These are phyloP conservation scores for Neurospora tetraspora DNA, from an alignment of 495 filamentous ascomycete species.

Conservation along the genomic window DNA sequence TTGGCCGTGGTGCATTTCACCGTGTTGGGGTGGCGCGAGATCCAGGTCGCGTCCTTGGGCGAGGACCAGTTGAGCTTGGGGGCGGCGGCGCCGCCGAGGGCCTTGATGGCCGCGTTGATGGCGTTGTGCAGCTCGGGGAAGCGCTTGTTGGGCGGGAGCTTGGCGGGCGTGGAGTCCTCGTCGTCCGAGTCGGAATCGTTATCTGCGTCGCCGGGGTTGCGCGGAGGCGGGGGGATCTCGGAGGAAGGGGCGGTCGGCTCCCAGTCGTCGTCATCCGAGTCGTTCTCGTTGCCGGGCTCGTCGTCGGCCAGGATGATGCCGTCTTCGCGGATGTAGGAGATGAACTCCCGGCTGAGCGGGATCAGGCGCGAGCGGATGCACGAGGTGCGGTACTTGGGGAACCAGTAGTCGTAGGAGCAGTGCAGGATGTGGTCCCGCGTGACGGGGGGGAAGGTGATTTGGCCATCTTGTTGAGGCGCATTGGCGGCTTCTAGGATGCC, in stretches of 20 bases:
- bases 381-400: constrained; percentile 70
- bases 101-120: constrained; percentile 64
- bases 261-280: constrained; percentile 41
- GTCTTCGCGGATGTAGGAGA: constrained; percentile 83
- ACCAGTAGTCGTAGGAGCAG: constrained; percentile 91
- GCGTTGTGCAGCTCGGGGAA: constrained; percentile 62
- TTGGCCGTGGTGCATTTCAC: constrained; percentile 79
- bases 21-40: constrained; percentile 73
- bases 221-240: constrained; percentile 17
- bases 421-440: constrained; percentile 79
- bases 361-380: constrained; percentile 80
- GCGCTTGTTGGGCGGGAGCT: constrained; percentile 30
- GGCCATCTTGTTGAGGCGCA: constrained; percentile 1
- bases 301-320: constrained; percentile 77
- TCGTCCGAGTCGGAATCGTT: constrained; percentile 30
- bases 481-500: constrained; percentile 4
- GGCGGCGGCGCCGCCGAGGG: constrained; percentile 69
- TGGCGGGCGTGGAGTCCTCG: constrained; percentile 18
- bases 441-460: constrained; percentile 72
- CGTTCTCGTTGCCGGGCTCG: constrained; percentile 29
- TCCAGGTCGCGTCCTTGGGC: constrained; percentile 96
- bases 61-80: constrained; percentile 97
- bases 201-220: constrained; percentile 19
- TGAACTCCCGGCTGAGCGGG: constrained; percentile 61
- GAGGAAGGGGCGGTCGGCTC: constrained; percentile 26